These are phyloP conservation scores for Megacollybia marginata DNA, from an alignment of 768 basidiomycete genomes.

Conservation along the genomic window DNA sequence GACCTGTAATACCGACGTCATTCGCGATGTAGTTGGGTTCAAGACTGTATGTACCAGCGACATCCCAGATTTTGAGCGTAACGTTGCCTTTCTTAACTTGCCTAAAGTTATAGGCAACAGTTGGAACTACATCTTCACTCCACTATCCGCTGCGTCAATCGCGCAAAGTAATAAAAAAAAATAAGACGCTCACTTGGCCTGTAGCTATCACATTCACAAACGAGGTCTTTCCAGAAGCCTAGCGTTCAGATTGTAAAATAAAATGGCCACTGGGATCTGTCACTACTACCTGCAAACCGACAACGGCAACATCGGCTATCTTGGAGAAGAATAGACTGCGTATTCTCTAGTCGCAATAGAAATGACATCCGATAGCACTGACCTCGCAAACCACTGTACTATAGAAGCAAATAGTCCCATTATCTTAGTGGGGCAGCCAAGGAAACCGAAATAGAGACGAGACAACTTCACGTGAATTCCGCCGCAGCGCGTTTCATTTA, in stretches of 20 bases:
- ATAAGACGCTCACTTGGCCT: conserved; percentile 49
- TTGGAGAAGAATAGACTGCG: conserved; percentile 58
- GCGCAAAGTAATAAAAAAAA: not conserved
- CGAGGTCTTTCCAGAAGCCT: conserved; percentile 95
- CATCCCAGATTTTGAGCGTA: conserved; percentile 92
- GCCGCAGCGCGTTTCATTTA: not conserved
- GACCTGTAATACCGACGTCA: conserved; percentile 38
- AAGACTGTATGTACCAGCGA: conserved; percentile 57
- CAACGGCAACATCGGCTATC: conserved; percentile 61
- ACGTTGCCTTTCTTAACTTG: conserved; percentile 87
- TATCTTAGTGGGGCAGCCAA: no score
- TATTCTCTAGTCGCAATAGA: not conserved
- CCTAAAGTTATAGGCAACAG: conserved; percentile 87
- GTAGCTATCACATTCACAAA: conserved; percentile 88
- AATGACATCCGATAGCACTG: conserved; percentile 3
- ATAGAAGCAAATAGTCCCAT: conserved; percentile 47
- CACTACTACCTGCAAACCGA: conserved; percentile 50
- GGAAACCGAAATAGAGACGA: no score
- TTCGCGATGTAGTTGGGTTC: conserved; percentile 2
- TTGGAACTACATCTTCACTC: conserved; percentile 96
- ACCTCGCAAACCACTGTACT: conserved; percentile 54
- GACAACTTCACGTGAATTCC: no score
- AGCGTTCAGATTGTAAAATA: not conserved
- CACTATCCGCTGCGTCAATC: conserved; percentile 41
- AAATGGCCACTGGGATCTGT: conserved; percentile 2